A percentile compares a stretch with the other conserved stretches of the same genome.
phyloP scores from a whole-genome alignment of 139 green algal species.

The Chlamydomonas schloesseri region DNA sequence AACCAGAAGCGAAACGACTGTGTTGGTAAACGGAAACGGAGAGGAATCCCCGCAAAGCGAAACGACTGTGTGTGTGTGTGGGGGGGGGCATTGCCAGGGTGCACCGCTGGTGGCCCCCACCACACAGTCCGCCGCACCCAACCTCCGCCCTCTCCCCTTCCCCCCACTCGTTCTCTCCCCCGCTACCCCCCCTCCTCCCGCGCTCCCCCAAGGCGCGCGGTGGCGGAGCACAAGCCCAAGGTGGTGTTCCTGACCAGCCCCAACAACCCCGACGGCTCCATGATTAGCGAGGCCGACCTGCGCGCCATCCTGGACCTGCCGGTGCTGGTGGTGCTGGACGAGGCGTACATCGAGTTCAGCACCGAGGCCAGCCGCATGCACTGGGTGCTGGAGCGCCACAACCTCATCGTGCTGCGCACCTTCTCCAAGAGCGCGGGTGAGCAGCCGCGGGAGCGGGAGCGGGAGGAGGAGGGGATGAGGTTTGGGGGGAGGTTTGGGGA shows the following conservation, averaged over 20 bases:
- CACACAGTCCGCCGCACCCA: too few relatives aligned
- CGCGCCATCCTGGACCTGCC: constrained; percentile 83
- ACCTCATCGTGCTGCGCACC: constrained; percentile 97
- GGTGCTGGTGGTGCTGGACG: constrained; percentile 97
- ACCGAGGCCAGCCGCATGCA: constrained; percentile 50
- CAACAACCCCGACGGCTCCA: constrained; percentile 98
- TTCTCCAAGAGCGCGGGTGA: constrained; percentile 96
- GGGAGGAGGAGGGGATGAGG: neutral
- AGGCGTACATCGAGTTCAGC: constrained; percentile 99
- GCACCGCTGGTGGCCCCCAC: too few relatives aligned
- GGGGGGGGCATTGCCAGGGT: too few relatives aligned
- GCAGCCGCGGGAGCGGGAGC: neutral
- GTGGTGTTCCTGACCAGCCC: constrained; percentile 98
- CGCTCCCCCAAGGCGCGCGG: constrained; percentile 66
- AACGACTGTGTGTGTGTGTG: too few relatives aligned
- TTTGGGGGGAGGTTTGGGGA: neutral
- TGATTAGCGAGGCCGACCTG: constrained; percentile 84
- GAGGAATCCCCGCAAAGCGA: too few relatives aligned
- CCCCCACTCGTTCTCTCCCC: too few relatives aligned
- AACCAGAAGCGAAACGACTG: too few relatives aligned
- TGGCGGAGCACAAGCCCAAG: constrained; percentile 90
- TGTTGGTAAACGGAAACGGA: too few relatives aligned
- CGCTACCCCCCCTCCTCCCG: neutral
- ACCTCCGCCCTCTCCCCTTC: neutral
- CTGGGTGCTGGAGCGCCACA: constrained; percentile 86